A percentile compares a stretch with the other conserved stretches of the same genome.
phyloP scores from a whole-genome alignment of 768 basidiomycete species.

The Daedaleopsis sinensis region DNA sequence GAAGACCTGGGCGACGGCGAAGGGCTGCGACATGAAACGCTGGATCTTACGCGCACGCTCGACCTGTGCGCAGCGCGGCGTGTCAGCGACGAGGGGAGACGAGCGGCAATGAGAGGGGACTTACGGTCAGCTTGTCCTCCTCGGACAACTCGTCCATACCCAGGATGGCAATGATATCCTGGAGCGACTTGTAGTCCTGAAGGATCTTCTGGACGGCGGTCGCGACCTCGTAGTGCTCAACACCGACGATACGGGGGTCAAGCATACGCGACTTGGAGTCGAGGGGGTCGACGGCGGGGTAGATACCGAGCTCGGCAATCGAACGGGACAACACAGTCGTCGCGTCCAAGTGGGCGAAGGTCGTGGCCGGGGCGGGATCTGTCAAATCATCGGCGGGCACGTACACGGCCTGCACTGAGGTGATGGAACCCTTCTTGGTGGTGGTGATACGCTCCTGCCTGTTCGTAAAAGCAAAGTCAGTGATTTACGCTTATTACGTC shows the following conservation, averaged over 20 bases:
- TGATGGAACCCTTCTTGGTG: conserved; percentile 99
- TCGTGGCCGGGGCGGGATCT: conserved; percentile 98
- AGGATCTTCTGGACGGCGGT: conserved; percentile 98
- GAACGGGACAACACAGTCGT: conserved; percentile 99
- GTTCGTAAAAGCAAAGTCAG: conserved; percentile 16
- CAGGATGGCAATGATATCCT: conserved; percentile 99
- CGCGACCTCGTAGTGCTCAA: conserved; percentile 95
- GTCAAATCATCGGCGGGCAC: conserved; percentile 99
- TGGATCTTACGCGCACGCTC: conserved; percentile 98
- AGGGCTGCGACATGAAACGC: conserved; percentile 99
- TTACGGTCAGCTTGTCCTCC: conserved; percentile 97
- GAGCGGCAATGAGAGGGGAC: conserved; percentile 29
- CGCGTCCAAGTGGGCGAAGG: conserved; percentile 99
- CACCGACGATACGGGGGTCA: conserved; percentile 96
- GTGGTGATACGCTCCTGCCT: conserved; percentile 99
- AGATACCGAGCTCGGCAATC: conserved; percentile 99
- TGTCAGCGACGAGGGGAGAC: conserved; percentile 1
- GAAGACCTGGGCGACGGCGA: conserved; percentile 99
- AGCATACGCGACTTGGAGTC: conserved; percentile 99
- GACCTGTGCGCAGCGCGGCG: conserved; percentile 51
- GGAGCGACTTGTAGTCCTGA: conserved; percentile 94
- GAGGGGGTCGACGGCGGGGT: conserved; percentile 99
- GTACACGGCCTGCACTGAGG: conserved; percentile 99
- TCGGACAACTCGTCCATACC: conserved; percentile 99
- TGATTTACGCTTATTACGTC: background rate